Evolutionary conservation across 768 basidiomycete genomes (phyloP).

Genomic region (Tricholoma saponaceum): DNA sequence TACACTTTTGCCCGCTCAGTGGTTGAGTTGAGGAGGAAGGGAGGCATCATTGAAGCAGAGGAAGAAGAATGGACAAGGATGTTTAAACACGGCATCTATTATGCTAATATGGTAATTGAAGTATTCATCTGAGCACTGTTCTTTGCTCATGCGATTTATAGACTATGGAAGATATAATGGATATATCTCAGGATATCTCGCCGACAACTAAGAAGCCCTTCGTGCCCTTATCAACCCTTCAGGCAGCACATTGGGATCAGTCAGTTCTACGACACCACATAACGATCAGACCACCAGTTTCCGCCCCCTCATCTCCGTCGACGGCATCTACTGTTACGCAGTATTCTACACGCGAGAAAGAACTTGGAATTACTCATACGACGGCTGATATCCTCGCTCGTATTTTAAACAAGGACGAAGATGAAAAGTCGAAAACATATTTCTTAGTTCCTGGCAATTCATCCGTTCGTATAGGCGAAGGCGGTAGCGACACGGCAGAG

Average conservation of each 20-base stretch:
- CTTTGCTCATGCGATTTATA: conserved; percentile 25
- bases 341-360: conserved; percentile 45
- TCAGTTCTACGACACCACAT: conserved; percentile 63
- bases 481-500: conserved; percentile 34
- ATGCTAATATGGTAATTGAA: conserved; percentile 72
- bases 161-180: conserved; percentile 76
- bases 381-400: conserved; percentile 46
- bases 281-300: conserved; percentile 35
- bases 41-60: conserved; percentile 53
- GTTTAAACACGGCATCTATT: conserved; percentile 79
- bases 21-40: conserved; percentile 65
- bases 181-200: conserved; percentile 71
- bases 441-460: conserved; percentile 67
- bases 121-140: not conserved
- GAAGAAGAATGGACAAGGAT: conserved; percentile 67
- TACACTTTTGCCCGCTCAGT: conserved; percentile 75
- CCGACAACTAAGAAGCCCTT: conserved; percentile 65
- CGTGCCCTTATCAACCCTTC: conserved; percentile 62
- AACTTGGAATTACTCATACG: conserved; percentile 59
- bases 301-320: conserved; percentile 24
- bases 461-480: conserved; percentile 74
- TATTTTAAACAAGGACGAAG: conserved; percentile 14
- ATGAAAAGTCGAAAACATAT: conserved; percentile 35
- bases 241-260: conserved; percentile 78
- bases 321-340: not conserved